These are phyloP conservation scores for Scheffersomyces lignosus DNA, from an alignment of 805 yeast species.

Conservation along the genomic window DNA sequence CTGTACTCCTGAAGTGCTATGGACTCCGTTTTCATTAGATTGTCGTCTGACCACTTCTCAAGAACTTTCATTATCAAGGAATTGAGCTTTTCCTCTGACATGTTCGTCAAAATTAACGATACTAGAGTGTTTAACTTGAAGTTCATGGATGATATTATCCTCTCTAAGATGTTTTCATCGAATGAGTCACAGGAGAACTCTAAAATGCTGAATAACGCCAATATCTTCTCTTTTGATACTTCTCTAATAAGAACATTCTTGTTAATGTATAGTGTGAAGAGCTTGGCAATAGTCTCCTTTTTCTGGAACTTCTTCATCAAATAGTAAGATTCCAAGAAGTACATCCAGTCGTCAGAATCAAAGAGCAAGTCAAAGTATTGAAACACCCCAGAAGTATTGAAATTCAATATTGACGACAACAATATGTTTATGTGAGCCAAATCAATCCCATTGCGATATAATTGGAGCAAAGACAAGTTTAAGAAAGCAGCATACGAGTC, in stretches of 20 bases:
- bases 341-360: conserved; percentile 16
- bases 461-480: conserved; percentile 14
- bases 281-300: conserved; percentile 17
- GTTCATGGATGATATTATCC: conserved; percentile 6
- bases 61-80: conserved; percentile 6
- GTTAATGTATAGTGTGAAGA: conserved; percentile 13
- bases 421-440: conserved; percentile 12
- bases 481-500: conserved; percentile 22
- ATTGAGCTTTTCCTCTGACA: conserved; percentile 2
- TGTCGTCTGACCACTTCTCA: conserved; percentile 29
- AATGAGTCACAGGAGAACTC: conserved; percentile 13
- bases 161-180: conserved; percentile 11
- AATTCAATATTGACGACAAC: conserved; percentile 20
- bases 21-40: conserved; percentile 39
- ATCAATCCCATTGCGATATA: conserved; percentile 9
- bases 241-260: conserved; percentile 3
- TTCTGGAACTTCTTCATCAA: conserved; percentile 28
- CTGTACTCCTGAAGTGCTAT: conserved; percentile 44
- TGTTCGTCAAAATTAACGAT: conserved; percentile 10
- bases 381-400: conserved; percentile 14
- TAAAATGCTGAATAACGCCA: conserved; percentile 19
- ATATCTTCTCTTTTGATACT: conserved; percentile 7
- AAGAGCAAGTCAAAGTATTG: conserved; percentile 26
- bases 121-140: conserved; percentile 14
- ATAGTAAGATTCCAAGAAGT: conserved; percentile 11